Evolutionary conservation across 805 yeast species (phyloP), one percentile per base, ranked within the genome.

Genomic region (Lachancea lanzarotensis): DNA sequence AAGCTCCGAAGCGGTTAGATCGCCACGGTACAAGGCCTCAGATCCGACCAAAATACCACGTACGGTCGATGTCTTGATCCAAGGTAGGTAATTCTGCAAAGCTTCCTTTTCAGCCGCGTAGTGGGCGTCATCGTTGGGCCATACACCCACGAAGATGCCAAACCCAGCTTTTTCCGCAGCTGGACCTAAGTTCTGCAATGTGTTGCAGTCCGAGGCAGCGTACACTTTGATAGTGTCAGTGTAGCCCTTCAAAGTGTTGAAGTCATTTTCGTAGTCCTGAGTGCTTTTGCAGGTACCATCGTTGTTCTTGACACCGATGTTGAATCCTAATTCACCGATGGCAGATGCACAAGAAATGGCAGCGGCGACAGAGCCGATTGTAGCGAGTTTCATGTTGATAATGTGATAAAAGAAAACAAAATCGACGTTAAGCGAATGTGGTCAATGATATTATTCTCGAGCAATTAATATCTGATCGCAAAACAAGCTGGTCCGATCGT

Each of bases 181-280:
- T 38, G 96, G 96, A 45, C 89, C 95, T 53, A 91, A 71, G 59
- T 73, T 73, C 69, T 83, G 78, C 61, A 91, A 74, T 47, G 96
- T 85, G 76, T 89, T 82, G 75, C 97, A 91, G 68, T 87, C 95
- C n/a, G 95, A 82, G 40, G 84, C 89, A 26, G 97, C 93, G 65
- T 88, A 91, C 32, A 91, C 84, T 68, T 90, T 86, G 56, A 91
- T 78, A 41, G 76, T 75, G 50, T 70, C 68, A 34, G 93, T 69
- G 70, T 84, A 78, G 38, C 71, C 55, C 42, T 77, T 68, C 54
- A 91, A 68, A 31, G 71, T 65, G 19, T 72, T 71, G 54, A 91
- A 74, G 63, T 90, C 97, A 40, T 68, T 54, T 56, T 73, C 74
- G 69, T 80, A 91, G 58, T 88, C 95, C 15, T 68, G 63, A 40